Conservation (phyloP, 1,139 yeast genomes). For the Entelexis sorbosivorans region DNA sequence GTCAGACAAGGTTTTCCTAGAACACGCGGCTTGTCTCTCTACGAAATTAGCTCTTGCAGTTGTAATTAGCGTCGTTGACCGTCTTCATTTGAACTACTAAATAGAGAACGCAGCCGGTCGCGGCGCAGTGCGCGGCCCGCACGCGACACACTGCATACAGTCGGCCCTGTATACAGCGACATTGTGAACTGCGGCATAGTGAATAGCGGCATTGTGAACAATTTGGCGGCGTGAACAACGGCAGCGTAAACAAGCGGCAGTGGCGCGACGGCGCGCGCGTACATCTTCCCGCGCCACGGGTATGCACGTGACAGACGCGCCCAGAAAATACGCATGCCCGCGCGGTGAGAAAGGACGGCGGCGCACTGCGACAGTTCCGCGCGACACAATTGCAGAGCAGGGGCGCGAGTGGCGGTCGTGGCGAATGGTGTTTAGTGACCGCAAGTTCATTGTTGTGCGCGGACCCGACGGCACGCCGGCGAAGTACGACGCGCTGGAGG, state of each 20-base stretch:
- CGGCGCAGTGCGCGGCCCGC: too few relatives aligned
- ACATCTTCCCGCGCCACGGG: too few relatives aligned
- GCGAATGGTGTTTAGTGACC: conserved; percentile 22
- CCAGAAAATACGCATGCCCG: neutral
- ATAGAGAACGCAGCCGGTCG: too few relatives aligned
- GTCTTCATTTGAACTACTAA: too few relatives aligned
- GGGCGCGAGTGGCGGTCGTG: neutral
- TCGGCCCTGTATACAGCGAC: too few relatives aligned
- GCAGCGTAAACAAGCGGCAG: too few relatives aligned
- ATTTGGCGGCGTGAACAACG: too few relatives aligned
- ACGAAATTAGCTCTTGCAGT: too few relatives aligned
- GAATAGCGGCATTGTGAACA: too few relatives aligned
- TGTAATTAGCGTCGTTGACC: neutral
- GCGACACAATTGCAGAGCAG: neutral
- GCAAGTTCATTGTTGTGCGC: conserved; percentile 22
- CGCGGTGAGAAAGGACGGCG: neutral
- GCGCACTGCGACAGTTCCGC: neutral
- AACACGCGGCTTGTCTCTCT: neutral
- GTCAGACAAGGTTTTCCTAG: neutral
- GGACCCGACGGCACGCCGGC: conserved; percentile 8
- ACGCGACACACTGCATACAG: too few relatives aligned
- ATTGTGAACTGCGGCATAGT: too few relatives aligned
- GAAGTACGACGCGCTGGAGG: conserved; percentile 12
- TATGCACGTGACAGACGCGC: neutral
- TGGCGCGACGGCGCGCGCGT: too few relatives aligned